Evolutionary conservation across 305 asterid genomes (phyloP), one percentile per base, ranked within the genome.

Genomic region (Fraxinus ornus): DNA sequence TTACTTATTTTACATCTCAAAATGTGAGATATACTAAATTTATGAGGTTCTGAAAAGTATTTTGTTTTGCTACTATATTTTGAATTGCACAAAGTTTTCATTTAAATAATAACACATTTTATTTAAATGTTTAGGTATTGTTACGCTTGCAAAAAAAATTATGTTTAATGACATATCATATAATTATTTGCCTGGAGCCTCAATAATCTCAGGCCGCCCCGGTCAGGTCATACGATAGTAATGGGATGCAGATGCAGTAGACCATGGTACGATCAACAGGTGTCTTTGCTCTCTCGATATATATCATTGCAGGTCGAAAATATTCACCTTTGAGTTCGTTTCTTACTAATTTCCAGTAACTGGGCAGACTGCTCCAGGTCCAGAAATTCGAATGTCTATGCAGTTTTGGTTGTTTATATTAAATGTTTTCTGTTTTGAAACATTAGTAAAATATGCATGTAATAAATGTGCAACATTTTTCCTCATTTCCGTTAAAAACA

Each of bases 261-360:
- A 79, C 80, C 78, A 76, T 19, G 95, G 97, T 93, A 91, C 44
- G 12, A 36, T 36, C 39, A 36, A 36, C 39, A 35, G 13, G 8
- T 15, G 15, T 57, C 66, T 37, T 30, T 13, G 36, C 37, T 39
- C n/a, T 24, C 32, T 47, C 13, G 55, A 44, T 12, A 9, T 7
- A 36, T 36, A 36, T 44, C n/a, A 44, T 44, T 84, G 88, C 93
- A 94, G 94, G 83, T 84, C 91, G 41, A 0, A 80, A 81, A 76
- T 84, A 85, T 80, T 82, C 91, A 22, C 84, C 76, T 17, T 13
- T 44, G 17, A 10, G 55, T 44, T 44, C 5, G n/a, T 44, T 12
- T 44, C 55, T 10, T 12, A 44, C 55, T 44, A 44, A 12, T 44
- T 44, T 44, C 60, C 19, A 3, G 21, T 49, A 49, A 49, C 19